Evolutionary conservation across 1,284 basidiomycete genomes (phyloP), one percentile per base, ranked within the genome.

Genomic region (Cerioporus squamosus): DNA sequence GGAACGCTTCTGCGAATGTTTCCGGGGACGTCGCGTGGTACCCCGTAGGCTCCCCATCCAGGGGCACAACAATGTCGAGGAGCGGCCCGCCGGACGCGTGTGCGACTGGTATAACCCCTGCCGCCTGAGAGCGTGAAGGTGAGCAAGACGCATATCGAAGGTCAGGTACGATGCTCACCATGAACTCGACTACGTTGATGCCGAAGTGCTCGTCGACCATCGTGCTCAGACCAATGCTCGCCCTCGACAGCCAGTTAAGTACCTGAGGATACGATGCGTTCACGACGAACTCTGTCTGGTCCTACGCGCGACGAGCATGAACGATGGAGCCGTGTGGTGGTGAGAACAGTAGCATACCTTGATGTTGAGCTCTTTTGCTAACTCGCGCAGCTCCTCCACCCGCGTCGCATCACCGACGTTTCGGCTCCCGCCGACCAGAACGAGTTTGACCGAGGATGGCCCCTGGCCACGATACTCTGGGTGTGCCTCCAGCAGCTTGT

Each of bases 121-220:
- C 94, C 2, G 95, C 94, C 95, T 97, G 64, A 1, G 46, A 44
- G 33, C 18, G 39, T 18, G 12, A 7, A 18, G 9, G 40, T 22
- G 20, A 20, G 50, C 51, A 42, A 51, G 23, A 51, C 33, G 3
- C 2, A 49, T 15, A 63, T 45, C 20, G 15, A 57, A 23, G 49
- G 22, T 23, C 6, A 53, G 67, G 23, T 46, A 52, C 43, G 5
- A 40, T 36, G 73, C 85, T 57, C 53, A 92, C 95, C 96, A 98
- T 97, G 68, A 94, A 97, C 73, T 99, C 97, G 8, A 99, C 97
- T 18, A 99, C 84, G 67, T 96, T 97, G 72, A 99, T 99, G 2
- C 97, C 97, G 67, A 99, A 99, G 72, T 99, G 97, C 74, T 99
- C 97, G 70, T 99, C 96, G 1, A 96, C 86, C 97, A 99, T 99